These are phyloP conservation scores for Russula foetens DNA, from an alignment of 768 basidiomycete species.

Conservation along the genomic window DNA sequence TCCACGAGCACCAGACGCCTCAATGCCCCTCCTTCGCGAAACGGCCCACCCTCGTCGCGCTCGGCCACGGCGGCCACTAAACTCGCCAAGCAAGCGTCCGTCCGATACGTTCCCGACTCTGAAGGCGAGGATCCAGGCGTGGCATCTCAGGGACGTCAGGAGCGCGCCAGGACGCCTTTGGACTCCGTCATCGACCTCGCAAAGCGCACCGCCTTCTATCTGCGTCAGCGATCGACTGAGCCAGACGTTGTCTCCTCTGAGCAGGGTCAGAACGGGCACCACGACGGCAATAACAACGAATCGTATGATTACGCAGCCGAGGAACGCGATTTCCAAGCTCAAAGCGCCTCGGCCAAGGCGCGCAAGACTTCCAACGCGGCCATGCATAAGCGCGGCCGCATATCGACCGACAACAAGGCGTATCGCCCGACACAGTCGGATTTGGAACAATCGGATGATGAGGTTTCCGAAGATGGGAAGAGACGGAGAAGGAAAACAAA, in stretches of 20 bases:
- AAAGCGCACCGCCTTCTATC: slow-evolving; percentile 53
- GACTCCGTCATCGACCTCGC: slow-evolving; percentile 51
- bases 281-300: slow-evolving; percentile 26
- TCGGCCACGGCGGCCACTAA: slow-evolving; percentile 26
- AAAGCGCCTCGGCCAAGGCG: slow-evolving; percentile 16
- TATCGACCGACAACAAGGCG: slow-evolving; percentile 74
- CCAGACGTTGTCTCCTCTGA: slow-evolving; percentile 31
- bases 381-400: slow-evolving; percentile 46
- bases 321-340: slow-evolving; percentile 50
- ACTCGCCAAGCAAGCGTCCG: slow-evolving; percentile 46
- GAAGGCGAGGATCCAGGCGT: slow-evolving; percentile 39
- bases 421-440: slow-evolving; percentile 64
- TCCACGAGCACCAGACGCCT: slow-evolving; percentile 49
- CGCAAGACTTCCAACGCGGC: slow-evolving; percentile 27
- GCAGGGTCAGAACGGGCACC: slow-evolving; percentile 16
- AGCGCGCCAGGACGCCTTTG: slow-evolving; percentile 63
- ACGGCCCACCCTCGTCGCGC: slow-evolving; percentile 28
- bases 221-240: slow-evolving; percentile 54
- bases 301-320: slow-evolving; percentile 72
- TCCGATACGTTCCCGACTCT: slow-evolving; percentile 57
- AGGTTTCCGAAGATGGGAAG: slow-evolving; percentile 42
- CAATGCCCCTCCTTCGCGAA: slow-evolving; percentile 49
- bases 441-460: slow-evolving; percentile 53
- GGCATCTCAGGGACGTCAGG: slow-evolving; percentile 29
- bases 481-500: slow-evolving; percentile 43